phyloP scores from a whole-genome alignment of 2,329 filamentous ascomycete genomes.

The Hymenoscyphus occultus region DNA sequence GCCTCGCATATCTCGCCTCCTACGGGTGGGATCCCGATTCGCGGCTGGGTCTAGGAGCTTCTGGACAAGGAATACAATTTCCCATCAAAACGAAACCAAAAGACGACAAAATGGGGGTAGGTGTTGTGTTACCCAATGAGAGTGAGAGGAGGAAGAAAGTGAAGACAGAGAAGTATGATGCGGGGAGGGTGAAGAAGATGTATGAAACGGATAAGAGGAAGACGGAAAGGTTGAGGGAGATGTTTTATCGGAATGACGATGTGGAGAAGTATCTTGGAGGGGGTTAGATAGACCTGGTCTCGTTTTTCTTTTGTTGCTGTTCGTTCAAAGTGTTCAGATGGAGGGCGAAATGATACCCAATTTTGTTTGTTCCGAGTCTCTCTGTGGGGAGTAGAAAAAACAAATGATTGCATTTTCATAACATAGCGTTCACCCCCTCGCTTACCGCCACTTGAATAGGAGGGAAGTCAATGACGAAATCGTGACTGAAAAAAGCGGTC shows the following conservation, averaged over 20 bases:
- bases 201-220: slow-evolving; percentile 60
- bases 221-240: slow-evolving; percentile 60
- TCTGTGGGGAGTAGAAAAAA: no score
- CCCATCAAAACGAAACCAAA: slow-evolving; percentile 72
- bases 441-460: no score
- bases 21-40: slow-evolving; percentile 75
- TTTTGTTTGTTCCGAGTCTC: not conserved
- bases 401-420: no score
- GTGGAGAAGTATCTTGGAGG: slow-evolving; percentile 60
- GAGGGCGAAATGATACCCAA: not conserved
- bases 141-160: slow-evolving; percentile 39
- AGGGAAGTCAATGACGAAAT: no score
- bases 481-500: no score
- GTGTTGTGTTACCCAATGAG: slow-evolving; percentile 45
- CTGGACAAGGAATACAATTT: slow-evolving; percentile 66
- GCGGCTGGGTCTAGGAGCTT: slow-evolving; percentile 66
- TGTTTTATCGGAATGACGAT: slow-evolving; percentile 75
- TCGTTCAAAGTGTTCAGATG: not conserved
- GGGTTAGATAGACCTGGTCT: slow-evolving; percentile 15
- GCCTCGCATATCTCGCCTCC: slow-evolving; percentile 60
- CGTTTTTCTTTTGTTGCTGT: not conserved
- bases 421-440: no score
- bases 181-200: slow-evolving; percentile 64
- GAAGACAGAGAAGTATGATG: slow-evolving; percentile 56
- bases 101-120: slow-evolving; percentile 71